Conservation (phyloP, 2,329 filamentous ascomycete species). For the Colletotrichum scovillei region DNA sequence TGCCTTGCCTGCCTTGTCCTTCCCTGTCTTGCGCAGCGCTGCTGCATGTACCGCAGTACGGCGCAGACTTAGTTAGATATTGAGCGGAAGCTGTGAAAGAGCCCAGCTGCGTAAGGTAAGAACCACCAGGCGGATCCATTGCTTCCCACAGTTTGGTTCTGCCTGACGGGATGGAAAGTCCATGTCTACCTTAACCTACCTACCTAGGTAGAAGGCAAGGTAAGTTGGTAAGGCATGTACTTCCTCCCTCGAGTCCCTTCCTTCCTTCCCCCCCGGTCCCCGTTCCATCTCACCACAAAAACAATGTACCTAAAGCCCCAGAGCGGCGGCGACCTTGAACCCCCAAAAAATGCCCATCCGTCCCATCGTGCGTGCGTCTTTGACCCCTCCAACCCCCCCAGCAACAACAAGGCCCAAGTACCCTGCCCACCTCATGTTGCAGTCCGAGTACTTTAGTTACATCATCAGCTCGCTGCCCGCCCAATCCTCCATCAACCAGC, state of each 20-base stretch:
- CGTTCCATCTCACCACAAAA: background rate
- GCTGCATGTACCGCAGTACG: background rate
- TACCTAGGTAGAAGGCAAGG: too few species aligned
- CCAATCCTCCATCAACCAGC: conserved; percentile 4
- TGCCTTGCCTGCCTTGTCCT: conserved; percentile 4
- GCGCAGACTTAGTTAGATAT: background rate
- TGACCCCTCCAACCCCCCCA: conserved; percentile 31
- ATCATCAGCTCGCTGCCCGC: conserved; percentile 28
- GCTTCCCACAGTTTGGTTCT: background rate
- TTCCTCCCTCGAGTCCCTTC: too few species aligned
- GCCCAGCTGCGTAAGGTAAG: background rate
- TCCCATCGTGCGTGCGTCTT: background rate
- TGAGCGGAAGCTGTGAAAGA: background rate
- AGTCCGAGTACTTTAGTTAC: conserved; percentile 35
- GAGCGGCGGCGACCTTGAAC: background rate
- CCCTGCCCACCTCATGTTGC: conserved; percentile 13
- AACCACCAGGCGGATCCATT: background rate
- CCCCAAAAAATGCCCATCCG: background rate
- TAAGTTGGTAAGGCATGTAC: background rate
- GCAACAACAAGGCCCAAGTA: conserved; percentile 21
- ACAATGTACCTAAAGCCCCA: background rate
- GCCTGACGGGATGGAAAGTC: conserved; percentile 2
- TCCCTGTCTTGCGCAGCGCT: background rate
- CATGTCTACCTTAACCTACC: background rate
- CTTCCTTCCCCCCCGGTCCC: too few species aligned